Conservation (phyloP, 176 grass and related monocot genomes). For the Avena sativa region DNA sequence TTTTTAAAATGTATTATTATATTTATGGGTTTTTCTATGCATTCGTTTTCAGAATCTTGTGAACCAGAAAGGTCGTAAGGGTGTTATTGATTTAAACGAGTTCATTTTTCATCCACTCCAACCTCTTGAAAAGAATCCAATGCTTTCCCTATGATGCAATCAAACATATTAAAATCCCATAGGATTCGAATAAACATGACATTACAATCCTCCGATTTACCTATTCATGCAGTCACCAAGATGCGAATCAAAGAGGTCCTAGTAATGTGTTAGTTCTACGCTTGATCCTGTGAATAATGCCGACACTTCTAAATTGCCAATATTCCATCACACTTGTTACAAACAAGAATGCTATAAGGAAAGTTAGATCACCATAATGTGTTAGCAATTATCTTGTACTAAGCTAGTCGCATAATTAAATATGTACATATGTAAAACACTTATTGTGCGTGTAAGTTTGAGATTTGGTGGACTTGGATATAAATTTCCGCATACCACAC, state of each 20-base stretch:
- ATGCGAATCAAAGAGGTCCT: too few relatives aligned
- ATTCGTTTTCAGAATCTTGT: too few relatives aligned
- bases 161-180: neutral
- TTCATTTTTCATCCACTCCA: neutral
- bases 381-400: neutral
- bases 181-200: neutral
- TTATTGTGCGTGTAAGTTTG: too few relatives aligned
- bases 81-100: neutral
- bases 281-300: too few relatives aligned
- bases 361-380: neutral
- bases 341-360: neutral
- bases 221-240: neutral
- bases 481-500: too few relatives aligned
- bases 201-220: neutral
- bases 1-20: too few relatives aligned
- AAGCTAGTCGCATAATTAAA: neutral
- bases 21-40: too few relatives aligned
- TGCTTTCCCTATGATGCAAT: too few relatives aligned
- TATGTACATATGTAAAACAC: neutral
- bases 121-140: neutral
- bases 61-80: too few relatives aligned
- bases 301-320: too few relatives aligned
- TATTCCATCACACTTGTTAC: neutral
- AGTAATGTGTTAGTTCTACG: too few relatives aligned
- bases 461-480: too few relatives aligned